Percentiles rank a stretch among this genome's conserved stretches.
phyloP scores from a whole-genome alignment of 2,329 filamentous ascomycete genomes.

The Aspergillus ochraceoroseus region DNA sequence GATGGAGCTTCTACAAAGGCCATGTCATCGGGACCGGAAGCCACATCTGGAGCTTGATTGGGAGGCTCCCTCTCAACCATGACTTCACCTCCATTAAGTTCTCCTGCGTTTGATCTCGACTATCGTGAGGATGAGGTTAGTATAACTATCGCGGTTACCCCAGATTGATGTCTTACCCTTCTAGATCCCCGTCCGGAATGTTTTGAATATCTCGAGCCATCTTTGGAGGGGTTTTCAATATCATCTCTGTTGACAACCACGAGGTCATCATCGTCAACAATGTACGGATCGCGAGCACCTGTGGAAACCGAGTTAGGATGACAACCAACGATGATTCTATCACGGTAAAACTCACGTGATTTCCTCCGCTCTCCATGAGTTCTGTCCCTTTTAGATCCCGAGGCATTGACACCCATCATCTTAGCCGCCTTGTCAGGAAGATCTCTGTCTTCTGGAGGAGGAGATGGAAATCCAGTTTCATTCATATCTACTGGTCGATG shows the following conservation, averaged over 20 bases:
- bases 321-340: background rate
- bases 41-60: slow-evolving; percentile 44
- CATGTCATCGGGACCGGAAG: slow-evolving; percentile 49
- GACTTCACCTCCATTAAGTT: slow-evolving; percentile 48
- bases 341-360: slow-evolving; percentile 26
- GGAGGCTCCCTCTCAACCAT: slow-evolving; percentile 50
- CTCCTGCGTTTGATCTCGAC: slow-evolving; percentile 33
- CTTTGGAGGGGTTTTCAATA: slow-evolving; percentile 31
- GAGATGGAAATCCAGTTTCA: slow-evolving; percentile 60
- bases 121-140: slow-evolving; percentile 17
- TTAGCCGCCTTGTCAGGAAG: slow-evolving; percentile 73
- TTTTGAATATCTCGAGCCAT: slow-evolving; percentile 32
- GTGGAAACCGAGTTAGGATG: background rate
- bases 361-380: slow-evolving; percentile 51
- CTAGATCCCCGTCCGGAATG: slow-evolving; percentile 34
- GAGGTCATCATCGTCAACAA: slow-evolving; percentile 60
- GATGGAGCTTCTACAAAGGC: slow-evolving; percentile 48
- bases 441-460: slow-evolving; percentile 64
- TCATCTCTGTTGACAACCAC: slow-evolving; percentile 54
- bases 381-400: slow-evolving; percentile 44
- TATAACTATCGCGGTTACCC: background rate
- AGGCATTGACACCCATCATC: slow-evolving; percentile 59
- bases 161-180: slow-evolving; percentile 29
- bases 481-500: slow-evolving; percentile 64
- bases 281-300: slow-evolving; percentile 54